Evolutionary conservation across 768 basidiomycete genomes (phyloP).

Genomic region (Lactifluus volemus): DNA sequence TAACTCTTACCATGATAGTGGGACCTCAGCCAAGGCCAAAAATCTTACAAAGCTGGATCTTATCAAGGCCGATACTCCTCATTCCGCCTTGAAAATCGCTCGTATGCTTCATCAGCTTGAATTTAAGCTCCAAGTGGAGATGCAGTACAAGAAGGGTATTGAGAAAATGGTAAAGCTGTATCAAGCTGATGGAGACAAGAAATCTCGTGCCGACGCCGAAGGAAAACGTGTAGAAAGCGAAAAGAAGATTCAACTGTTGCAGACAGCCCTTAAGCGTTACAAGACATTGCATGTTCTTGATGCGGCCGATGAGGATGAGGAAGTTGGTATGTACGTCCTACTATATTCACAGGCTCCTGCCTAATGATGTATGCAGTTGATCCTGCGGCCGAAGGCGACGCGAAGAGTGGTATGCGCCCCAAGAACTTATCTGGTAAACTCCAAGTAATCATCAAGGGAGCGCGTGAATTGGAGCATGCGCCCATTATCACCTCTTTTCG

Average conservation of each 20-base stretch:
- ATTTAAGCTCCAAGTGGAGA: constrained; percentile 97
- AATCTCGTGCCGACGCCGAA: constrained; percentile 86
- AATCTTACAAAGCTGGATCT: constrained; percentile 84
- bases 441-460: constrained; percentile 78
- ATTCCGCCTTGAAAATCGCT: constrained; percentile 93
- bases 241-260: constrained; percentile 90
- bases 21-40: constrained; percentile 42
- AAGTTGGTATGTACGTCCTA: constrained; percentile 41
- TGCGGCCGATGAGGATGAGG: constrained; percentile 74
- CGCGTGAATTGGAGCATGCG: constrained; percentile 92
- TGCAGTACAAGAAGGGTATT: constrained; percentile 96
- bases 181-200: constrained; percentile 95
- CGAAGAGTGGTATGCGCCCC: constrained; percentile 86
- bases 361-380: constrained; percentile 12
- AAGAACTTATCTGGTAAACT: constrained; percentile 93
- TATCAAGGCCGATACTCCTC: constrained; percentile 94
- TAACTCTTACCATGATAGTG: constrained; percentile 30
- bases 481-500: constrained; percentile 55
- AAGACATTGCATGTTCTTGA: constrained; percentile 93
- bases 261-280: constrained; percentile 89
- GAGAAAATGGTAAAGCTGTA: constrained; percentile 99
- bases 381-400: constrained; percentile 50
- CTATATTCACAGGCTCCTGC: background rate
- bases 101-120: constrained; percentile 98
- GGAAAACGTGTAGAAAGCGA: constrained; percentile 92